These are phyloP conservation scores for Ustilago vetiveriae DNA, from an alignment of 1,284 basidiomycete species.

Conservation along the genomic window DNA sequence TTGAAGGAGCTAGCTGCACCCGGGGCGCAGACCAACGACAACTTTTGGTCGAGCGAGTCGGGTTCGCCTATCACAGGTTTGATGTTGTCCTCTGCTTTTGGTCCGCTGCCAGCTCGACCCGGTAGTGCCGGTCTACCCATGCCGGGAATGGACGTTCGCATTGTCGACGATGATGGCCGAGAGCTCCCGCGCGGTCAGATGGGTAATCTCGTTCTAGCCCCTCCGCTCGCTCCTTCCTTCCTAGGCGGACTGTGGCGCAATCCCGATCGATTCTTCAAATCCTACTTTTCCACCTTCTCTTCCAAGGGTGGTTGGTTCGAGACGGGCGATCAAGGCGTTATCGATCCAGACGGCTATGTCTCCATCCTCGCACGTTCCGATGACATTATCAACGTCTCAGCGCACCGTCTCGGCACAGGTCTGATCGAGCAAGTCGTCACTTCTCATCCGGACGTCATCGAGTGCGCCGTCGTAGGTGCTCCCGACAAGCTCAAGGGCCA, in stretches of 20 bases:
- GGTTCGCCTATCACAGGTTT: conserved; percentile 62
- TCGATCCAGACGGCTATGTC: conserved; percentile 61
- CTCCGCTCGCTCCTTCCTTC: conserved; percentile 55
- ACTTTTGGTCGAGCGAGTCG: conserved; percentile 63
- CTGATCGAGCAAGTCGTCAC: conserved; percentile 61
- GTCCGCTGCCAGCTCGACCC: conserved; percentile 43
- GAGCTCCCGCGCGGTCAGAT: conserved; percentile 54
- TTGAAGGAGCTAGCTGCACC: conserved; percentile 57
- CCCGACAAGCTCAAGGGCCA: conserved; percentile 64
- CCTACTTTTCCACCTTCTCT: conserved; percentile 59
- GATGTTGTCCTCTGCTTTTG: conserved; percentile 47
- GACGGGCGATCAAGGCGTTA: conserved; percentile 61
- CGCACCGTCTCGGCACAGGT: conserved; percentile 59
- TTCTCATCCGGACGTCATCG: conserved; percentile 44
- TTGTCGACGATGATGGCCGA: conserved; percentile 62
- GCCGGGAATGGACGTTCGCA: conserved; percentile 63
- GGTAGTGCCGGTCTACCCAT: conserved; percentile 60
- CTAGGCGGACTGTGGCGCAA: conserved; percentile 63
- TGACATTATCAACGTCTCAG: conserved; percentile 62
- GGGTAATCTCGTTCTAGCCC: conserved; percentile 61
- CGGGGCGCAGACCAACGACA: conserved; percentile 60
- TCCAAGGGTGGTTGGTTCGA: conserved; percentile 63
- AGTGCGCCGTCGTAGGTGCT: conserved; percentile 64
- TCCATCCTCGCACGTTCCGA: conserved; percentile 58
- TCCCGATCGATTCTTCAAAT: conserved; percentile 47